Base-by-base conservation (phyloP, 345 rosid genomes). In the Triadica sebifera region DNA sequence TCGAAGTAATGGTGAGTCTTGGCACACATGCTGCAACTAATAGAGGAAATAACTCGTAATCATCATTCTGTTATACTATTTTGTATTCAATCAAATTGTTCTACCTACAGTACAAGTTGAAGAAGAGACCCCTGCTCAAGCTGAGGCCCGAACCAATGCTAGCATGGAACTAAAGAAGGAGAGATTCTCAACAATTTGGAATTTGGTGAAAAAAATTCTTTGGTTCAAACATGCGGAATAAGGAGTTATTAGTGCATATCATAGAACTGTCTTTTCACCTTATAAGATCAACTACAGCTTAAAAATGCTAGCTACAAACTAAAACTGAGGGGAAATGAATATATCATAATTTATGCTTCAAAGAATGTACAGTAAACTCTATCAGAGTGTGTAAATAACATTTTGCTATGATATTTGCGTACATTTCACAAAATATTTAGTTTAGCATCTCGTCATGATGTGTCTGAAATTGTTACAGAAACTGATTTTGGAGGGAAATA, bases 121-220 rank as follows among this genome's bases (percentile, higher is more conserved):
- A 46, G 85, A 84, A 81, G 89, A 86, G 77, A 85, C 87, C 6
- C 89, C 88, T 12, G 89, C 88, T 60, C 91, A 90, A 79, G 86
- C 89, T 0, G 77, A 84, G 73, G 90, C 91, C 29, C 75, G 86
- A 46, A 77, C 65, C 19, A 71, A 67, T 29, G 91, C 89, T 52
- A 80, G 72, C 62, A 67, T 57, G 83, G 68, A 84, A 69, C 57
- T 89, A 34, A 73, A 76, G 81, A 77, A 59, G 84, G 88, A 80
- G 69, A 82, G 71, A 17, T 73, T 85, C 74, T 77, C 77, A 6
- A 20, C 45, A 15, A 38, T 86, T 11, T 85, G 88, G 89, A 75
- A 84, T 41, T 46, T 71, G 69, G 52, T 85, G 63, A 43, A 77
- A 20, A 57, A 70, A 50, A 46, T 67, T 25, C 39, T 81, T 86